Evolutionary conservation across 1,284 basidiomycete genomes (phyloP), one percentile per base, ranked within the genome.

Genomic region (Ceratobasidium sp.): DNA sequence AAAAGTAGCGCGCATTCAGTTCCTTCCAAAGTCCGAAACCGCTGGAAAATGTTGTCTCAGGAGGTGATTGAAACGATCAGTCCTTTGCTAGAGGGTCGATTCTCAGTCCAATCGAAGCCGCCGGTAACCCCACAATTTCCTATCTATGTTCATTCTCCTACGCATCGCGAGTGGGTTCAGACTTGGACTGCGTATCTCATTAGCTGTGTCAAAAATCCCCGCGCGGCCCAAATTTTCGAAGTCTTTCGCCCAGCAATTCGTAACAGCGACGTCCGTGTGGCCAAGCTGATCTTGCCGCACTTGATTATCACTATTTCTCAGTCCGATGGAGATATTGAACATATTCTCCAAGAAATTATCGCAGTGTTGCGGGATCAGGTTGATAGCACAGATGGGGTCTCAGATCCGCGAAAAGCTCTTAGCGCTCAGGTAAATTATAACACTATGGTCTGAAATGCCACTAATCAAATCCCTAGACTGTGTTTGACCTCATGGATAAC

Each of bases 101-200:
- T 91, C 79, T 84, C 84, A 1, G 79, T 89, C 28, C 73, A 71
- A 26, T 66, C 69, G n/a, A 38, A 54, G 46, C 44, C 23, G 79
- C 73, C 74, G 83, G 7, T 82, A 84, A 46, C 79, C 83, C 38
- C 86, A 89, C 76, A 57, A 72, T 38, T 81, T 59, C 95, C 96
- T 1, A 89, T 98, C 69, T 99, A 98, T 81, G 84, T 87, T 0
- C 83, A 84, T 2, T 87, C 90, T 69, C 81, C 87, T 4, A 95
- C 94, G 0, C 99, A 98, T 81, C 89, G 96, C 58, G 96, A 99
- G 80, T 99, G 98, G 98, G 87, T 99, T 26, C 95, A 98, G 77
- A 81, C 87, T 0, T 99, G 97, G 96, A 90, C 93, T 0, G 86
- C 88, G 13, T 87, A 94, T 79, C 87, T 99, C n/a, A 94, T 98